Evolutionary conservation across 108 stramenopile genomes (phyloP).

Genomic region (Cyclotella cryptica): DNA sequence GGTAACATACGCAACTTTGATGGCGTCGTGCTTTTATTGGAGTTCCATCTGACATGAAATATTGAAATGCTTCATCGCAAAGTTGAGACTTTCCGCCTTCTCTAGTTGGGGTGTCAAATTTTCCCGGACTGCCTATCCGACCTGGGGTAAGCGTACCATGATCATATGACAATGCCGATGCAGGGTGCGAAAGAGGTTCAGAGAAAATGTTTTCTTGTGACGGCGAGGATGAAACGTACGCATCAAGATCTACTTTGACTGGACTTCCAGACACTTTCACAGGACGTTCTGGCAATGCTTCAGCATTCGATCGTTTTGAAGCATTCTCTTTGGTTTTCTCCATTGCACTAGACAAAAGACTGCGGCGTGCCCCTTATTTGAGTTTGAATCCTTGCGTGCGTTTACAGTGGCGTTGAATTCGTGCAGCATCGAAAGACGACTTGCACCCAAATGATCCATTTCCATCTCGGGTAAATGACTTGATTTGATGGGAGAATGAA

Average conservation of each 20-base stretch:
- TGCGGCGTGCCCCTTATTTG: constrained; percentile 15
- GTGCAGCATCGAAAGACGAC: constrained; percentile 36
- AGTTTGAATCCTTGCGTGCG: not conserved
- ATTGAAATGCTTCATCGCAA: constrained; percentile 36
- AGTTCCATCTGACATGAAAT: constrained; percentile 39
- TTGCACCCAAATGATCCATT: constrained; percentile 22
- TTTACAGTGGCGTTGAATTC: constrained; percentile 9
- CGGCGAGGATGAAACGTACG: constrained; percentile 22
- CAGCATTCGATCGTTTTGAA: constrained; percentile 9
- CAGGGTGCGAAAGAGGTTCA: constrained; percentile 19
- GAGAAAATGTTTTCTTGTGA: constrained; percentile 12
- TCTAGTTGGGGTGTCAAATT: not conserved
- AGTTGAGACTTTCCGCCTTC: not conserved
- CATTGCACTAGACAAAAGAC: constrained; percentile 39
- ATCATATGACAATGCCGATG: constrained; percentile 23
- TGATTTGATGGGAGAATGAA: constrained; percentile 34
- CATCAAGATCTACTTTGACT: constrained; percentile 21
- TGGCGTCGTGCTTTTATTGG: constrained; percentile 13
- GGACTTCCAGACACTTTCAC: constrained; percentile 35
- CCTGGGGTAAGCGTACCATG: constrained; percentile 32
- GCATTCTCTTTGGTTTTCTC: constrained; percentile 34
- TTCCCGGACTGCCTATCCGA: not conserved
- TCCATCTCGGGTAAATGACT: constrained; percentile 22
- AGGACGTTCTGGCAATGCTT: not conserved
- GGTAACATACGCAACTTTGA: constrained; percentile 10